phyloP scores from a whole-genome alignment of 306 rosid species.

The Rosa persica region DNA sequence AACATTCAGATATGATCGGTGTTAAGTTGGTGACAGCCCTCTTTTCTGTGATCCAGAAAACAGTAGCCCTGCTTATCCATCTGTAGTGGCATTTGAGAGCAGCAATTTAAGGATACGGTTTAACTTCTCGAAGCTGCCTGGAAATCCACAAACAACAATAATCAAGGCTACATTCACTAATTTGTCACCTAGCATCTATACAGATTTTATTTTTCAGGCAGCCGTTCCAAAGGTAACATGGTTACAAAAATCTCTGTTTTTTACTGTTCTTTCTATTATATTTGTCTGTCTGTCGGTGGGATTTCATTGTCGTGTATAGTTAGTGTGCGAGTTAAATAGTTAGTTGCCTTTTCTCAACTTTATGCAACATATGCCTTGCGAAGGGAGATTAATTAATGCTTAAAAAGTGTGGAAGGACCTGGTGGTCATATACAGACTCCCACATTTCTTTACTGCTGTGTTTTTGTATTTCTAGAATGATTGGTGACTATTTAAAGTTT shows the following conservation, averaged over 20 bases:
- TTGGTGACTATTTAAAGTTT: neutral
- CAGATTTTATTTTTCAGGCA: constrained; percentile 95
- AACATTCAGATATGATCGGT: constrained; percentile 13
- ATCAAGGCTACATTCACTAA: constrained; percentile 74
- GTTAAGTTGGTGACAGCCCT: constrained; percentile 22
- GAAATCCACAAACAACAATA: constrained; percentile 73
- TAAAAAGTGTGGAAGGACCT: constrained; percentile 5
- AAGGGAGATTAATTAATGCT: neutral
- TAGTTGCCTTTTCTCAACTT: neutral
- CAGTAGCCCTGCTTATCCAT: constrained; percentile 77
- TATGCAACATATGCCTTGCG: neutral
- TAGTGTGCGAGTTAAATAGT: neutral
- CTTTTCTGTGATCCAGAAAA: constrained; percentile 48
- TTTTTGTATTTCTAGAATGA: neutral
- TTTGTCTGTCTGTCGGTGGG: neutral
- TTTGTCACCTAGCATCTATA: constrained; percentile 55
- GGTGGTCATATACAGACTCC: neutral
- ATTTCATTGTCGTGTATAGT: neutral
- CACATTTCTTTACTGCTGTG: neutral
- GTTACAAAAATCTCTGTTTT: neutral
- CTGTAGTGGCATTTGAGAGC: constrained; percentile 85
- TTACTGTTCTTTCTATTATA: neutral
- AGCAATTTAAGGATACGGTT: constrained; percentile 72
- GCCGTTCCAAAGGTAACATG: constrained; percentile 95
- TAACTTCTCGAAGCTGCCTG: constrained; percentile 76